phyloP scores from a whole-genome alignment of 169 alveolate species.

The Hepatocystis sp. region DNA sequence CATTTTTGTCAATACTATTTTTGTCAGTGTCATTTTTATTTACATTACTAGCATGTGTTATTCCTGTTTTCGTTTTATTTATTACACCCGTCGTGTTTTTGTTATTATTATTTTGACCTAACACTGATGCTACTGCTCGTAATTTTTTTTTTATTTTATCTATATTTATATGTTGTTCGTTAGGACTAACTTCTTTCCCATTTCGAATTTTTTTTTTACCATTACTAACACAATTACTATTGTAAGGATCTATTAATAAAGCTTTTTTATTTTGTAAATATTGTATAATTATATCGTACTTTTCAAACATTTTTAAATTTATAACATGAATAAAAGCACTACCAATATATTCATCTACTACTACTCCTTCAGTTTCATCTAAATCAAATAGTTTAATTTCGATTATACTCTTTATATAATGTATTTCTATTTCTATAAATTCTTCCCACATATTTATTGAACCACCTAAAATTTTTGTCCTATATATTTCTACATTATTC shows the following conservation, averaged over 20 bases:
- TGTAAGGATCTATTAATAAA: conserved; percentile 20
- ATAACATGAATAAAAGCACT: conserved; percentile 54
- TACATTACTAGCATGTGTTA: no score
- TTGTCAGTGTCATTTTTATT: no score
- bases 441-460: conserved; percentile 65
- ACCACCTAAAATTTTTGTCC: conserved; percentile 41
- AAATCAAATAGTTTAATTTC: conserved; percentile 69
- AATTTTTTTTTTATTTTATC: no score
- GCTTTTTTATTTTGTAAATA: conserved; percentile 37
- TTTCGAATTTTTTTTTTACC: background rate
- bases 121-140: no score
- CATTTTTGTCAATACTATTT: no score
- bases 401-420: conserved; percentile 55
- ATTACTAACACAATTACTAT: background rate
- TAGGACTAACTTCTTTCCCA: background rate
- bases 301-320: conserved; percentile 24
- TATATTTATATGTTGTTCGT: no score
- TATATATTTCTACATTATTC: conserved; percentile 42
- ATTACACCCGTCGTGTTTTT: no score
- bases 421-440: conserved; percentile 60
- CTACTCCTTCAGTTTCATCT: conserved; percentile 75
- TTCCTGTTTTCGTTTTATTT: no score
- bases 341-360: conserved; percentile 75
- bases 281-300: conserved; percentile 59
- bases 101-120: no score